Conservation (phyloP, 2,329 filamentous ascomycete genomes). For the Nothopassalora personata region DNA sequence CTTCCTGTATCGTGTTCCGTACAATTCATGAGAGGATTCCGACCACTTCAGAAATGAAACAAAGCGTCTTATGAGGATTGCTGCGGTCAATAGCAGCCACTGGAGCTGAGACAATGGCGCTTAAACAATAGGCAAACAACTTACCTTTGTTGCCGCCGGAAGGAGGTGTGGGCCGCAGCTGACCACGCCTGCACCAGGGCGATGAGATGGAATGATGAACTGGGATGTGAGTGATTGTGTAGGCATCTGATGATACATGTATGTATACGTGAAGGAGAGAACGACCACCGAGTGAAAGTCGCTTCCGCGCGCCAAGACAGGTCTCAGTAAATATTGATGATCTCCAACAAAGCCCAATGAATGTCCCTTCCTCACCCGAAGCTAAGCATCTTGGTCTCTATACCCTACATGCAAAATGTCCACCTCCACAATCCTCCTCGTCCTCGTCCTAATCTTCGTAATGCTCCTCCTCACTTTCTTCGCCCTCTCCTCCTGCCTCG, state of each 20-base stretch:
- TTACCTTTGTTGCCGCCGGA: not conserved
- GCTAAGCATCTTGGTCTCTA: not conserved
- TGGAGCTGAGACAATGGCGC: not conserved
- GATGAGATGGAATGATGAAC: too few relatives aligned
- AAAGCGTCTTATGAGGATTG: not conserved
- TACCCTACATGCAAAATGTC: not conserved
- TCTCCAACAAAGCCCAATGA: not conserved
- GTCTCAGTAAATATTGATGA: not conserved
- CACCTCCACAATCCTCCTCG: too few relatives aligned
- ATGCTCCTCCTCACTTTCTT: conserved; percentile 22
- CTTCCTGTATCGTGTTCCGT: not conserved
- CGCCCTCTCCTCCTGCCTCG: conserved; percentile 52
- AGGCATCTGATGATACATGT: not conserved
- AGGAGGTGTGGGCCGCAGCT: not conserved
- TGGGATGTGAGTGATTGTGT: too few relatives aligned
- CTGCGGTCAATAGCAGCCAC: not conserved
- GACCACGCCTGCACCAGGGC: too few relatives aligned
- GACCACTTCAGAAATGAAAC: not conserved
- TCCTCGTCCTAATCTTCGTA: conserved; percentile 12
- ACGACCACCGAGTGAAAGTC: not conserved
- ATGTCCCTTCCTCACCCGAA: not conserved
- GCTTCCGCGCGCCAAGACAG: not conserved
- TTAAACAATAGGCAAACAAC: not conserved
- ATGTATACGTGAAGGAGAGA: not conserved
- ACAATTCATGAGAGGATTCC: not conserved